Conservation (phyloP, 1,284 basidiomycete genomes). For the Leucoagaricus sp. region DNA sequence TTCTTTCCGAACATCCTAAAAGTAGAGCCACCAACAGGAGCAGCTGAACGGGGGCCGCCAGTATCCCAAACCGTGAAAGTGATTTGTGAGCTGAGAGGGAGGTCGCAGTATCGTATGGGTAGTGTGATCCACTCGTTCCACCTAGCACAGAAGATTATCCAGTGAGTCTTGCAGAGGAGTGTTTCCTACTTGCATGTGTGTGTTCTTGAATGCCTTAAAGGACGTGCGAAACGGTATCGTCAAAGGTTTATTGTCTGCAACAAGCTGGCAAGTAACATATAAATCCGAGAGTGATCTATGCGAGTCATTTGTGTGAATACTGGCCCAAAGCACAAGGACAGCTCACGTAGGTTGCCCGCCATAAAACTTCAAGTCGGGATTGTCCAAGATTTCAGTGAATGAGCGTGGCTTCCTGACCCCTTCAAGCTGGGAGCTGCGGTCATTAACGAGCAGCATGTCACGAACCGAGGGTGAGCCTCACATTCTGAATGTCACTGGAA, state of each 20-base stretch:
- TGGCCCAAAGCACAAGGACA: not conserved
- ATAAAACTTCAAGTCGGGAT: conserved; percentile 77
- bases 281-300: conserved; percentile 85
- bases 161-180: not conserved
- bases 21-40: conserved; percentile 88
- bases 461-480: conserved; percentile 35
- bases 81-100: conserved; percentile 86
- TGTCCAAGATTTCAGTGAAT: conserved; percentile 76
- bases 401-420: conserved; percentile 70
- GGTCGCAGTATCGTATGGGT: conserved; percentile 89
- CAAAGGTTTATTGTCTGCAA: conserved; percentile 91
- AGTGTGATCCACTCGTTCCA: conserved; percentile 96
- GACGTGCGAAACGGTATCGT: conserved; percentile 90
- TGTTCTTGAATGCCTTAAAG: conserved; percentile 88
- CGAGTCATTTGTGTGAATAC: conserved; percentile 17
- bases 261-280: conserved; percentile 89
- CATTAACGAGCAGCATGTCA: conserved; percentile 16
- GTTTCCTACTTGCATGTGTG: conserved; percentile 62
- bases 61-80: conserved; percentile 97
- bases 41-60: conserved; percentile 71
- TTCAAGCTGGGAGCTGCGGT: conserved; percentile 78
- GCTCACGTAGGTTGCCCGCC: conserved; percentile 78
- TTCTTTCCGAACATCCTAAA: conserved; percentile 91
- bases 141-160: conserved; percentile 39
- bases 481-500: conserved; percentile 89